These are phyloP conservation scores for Alnus rubra DNA, from an alignment of 306 rosid species.

Conservation along the genomic window DNA sequence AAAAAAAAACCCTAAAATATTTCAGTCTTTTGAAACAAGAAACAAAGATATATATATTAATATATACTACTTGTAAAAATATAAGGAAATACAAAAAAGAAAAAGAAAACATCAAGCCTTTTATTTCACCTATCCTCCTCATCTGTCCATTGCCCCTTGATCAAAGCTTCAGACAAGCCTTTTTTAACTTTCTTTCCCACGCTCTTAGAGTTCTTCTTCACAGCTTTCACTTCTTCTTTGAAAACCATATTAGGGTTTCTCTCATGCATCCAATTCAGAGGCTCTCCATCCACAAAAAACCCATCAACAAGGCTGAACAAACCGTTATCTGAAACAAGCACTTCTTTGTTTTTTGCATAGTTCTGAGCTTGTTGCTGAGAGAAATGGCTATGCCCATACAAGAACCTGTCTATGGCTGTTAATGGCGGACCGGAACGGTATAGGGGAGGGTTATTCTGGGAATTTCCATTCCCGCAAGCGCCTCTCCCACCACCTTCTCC, in stretches of 20 bases:
- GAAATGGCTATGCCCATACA: too few species aligned
- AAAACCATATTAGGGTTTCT: slow-evolving; percentile 24
- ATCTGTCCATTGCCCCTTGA: slow-evolving; percentile 88
- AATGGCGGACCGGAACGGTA: not conserved
- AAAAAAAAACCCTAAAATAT: not conserved
- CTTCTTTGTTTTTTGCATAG: too few species aligned
- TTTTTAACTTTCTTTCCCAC: slow-evolving; percentile 48
- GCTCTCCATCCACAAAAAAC: too few species aligned
- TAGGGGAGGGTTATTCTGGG: slow-evolving; percentile 9
- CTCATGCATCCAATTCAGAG: slow-evolving; percentile 16
- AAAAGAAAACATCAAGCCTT: not conserved
- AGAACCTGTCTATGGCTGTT: too few species aligned
- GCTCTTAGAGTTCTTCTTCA: slow-evolving; percentile 21
- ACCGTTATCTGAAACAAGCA: too few species aligned
- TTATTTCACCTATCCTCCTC: slow-evolving; percentile 79
- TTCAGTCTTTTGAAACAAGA: not conserved
- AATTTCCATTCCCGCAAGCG: slow-evolving; percentile 18
- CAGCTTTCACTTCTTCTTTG: slow-evolving; percentile 19
- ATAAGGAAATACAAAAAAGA: not conserved
- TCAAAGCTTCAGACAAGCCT: slow-evolving; percentile 34
- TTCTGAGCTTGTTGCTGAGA: too few species aligned
- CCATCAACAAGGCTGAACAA: too few species aligned
- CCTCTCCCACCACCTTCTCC: not conserved
- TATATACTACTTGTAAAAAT: not conserved
- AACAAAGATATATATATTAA: not conserved